Evolutionary conservation across 257 asterid genomes (phyloP), one percentile per base, ranked within the genome.

Genomic region (Oldenlandia corymbosa): DNA sequence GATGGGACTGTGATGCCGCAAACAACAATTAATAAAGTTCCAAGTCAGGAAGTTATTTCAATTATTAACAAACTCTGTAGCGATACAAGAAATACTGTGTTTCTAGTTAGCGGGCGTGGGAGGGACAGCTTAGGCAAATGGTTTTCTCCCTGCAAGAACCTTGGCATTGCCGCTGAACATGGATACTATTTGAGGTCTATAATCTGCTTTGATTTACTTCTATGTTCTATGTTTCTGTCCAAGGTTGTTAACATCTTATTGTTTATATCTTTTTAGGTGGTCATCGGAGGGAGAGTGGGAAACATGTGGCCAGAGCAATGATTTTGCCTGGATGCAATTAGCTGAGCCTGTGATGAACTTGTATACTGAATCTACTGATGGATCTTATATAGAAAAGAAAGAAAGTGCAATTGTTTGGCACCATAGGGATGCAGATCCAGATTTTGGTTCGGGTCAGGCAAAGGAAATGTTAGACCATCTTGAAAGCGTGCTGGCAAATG

Each of bases 1-100:
- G 87, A 81, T 37, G 87, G 84, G 21, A 81, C 87, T 13, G 51
- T 81, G 32, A 76, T 81, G 62, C 87, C 87, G 28, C 87, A 81
- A 45, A 52, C 81, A 18, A 5, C 80, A 30, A 71, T 81, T 39
- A 70, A 70, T 59, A 77, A 74, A 71, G 28, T 45, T 58, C 83
- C 85, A 9, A 68, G 68, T 51, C 59, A 57, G 23, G 76, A 66
- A 63, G 82, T 80, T 37, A 76, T 73, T 53, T 57, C 77, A n/a
- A 68, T 80, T 26, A 20, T 80, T 32, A 74, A 74, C 34, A 58
- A 65, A 20, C 77, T 80, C 10, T 73, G 78, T 62, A 70, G 63
- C 65, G 85, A 80, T 39, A n/a, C 60, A 2, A 73, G 69, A 49
- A 80, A 76, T 67, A 65, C 72, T 0, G 82, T 80, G 41, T 80